A percentile compares a stretch with the other conserved stretches of the same genome.
Conservation (phyloP, 148 eudicot genomes). For the Diospyros kaki region DNA sequence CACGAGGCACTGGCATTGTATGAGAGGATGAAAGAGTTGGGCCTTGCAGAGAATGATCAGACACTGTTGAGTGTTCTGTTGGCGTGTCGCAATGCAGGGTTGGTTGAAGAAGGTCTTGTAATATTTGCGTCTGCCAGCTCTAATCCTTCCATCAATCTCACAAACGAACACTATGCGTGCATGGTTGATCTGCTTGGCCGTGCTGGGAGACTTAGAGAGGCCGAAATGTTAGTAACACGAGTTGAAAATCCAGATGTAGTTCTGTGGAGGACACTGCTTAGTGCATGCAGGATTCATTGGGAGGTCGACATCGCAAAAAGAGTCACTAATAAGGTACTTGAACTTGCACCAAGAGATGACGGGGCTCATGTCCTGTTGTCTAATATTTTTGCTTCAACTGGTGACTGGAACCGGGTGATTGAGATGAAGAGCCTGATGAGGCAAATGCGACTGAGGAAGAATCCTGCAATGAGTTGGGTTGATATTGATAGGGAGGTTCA, state of each 20-base stretch:
- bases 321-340: constrained; percentile 22
- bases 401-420: constrained; percentile 37
- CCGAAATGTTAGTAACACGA: constrained; percentile 28
- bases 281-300: constrained; percentile 37
- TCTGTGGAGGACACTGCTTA: constrained; percentile 38
- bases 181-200: constrained; percentile 44
- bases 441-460: constrained; percentile 31
- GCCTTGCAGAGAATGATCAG: constrained; percentile 36
- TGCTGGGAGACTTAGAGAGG: constrained; percentile 39
- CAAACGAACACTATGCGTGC: constrained; percentile 41
- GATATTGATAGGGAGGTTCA: constrained; percentile 35
- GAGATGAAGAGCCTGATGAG: constrained; percentile 31
- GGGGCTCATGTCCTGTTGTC: constrained; percentile 34
- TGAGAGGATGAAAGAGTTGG: constrained; percentile 25
- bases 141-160: constrained; percentile 16
- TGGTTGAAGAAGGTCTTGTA: constrained; percentile 38
- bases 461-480: constrained; percentile 45
- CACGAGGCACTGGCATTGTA: constrained; percentile 26
- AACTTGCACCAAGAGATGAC: constrained; percentile 28
- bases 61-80: constrained; percentile 32
- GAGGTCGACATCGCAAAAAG: constrained; percentile 30
- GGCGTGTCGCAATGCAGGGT: constrained; percentile 36
- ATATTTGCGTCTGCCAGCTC: constrained; percentile 25
- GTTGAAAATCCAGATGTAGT: constrained; percentile 33
- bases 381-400: constrained; percentile 39